These are phyloP conservation scores for Oleoguttula mirabilis DNA, from an alignment of 495 filamentous ascomycete species.

Conservation along the genomic window DNA sequence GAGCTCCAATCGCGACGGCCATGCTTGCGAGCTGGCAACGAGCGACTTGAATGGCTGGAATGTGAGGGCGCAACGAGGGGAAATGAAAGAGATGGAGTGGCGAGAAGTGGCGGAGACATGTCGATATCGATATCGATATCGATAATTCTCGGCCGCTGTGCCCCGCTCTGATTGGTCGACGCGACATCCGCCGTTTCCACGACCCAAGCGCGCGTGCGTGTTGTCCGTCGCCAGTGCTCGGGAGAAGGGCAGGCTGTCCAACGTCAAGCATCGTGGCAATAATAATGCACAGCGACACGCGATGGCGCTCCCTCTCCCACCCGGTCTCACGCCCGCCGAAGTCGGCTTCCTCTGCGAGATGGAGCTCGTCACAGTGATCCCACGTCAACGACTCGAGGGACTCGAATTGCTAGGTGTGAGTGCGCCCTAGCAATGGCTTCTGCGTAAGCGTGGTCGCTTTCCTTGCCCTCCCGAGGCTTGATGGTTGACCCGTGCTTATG, in stretches of 20 bases:
- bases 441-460: conserved; percentile 14
- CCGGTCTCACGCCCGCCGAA: conserved; percentile 77
- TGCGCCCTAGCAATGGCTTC: conserved; percentile 25
- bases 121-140: no score
- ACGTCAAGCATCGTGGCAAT: no score
- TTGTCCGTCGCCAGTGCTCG: no score
- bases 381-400: conserved; percentile 77
- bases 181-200: background rate
- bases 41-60: no score
- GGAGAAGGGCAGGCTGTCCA: no score
- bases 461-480: background rate
- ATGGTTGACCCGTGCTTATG: background rate
- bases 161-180: background rate
- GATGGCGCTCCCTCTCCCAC: conserved; percentile 76
- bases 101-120: no score
- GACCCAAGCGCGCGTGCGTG: background rate
- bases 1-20: background rate
- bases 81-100: no score
- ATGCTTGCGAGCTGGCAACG: background rate
- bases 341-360: conserved; percentile 95
- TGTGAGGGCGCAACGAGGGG: no score
- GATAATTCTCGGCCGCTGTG: background rate
- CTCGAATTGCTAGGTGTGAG: conserved; percentile 74
- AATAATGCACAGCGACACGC: conserved; percentile 15
- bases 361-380: conserved; percentile 85